Percentiles rank a stretch among this genome's conserved stretches.
These are phyloP conservation scores for Tolypocladium album DNA, from an alignment of 2,329 filamentous ascomycete species.

Conservation along the genomic window DNA sequence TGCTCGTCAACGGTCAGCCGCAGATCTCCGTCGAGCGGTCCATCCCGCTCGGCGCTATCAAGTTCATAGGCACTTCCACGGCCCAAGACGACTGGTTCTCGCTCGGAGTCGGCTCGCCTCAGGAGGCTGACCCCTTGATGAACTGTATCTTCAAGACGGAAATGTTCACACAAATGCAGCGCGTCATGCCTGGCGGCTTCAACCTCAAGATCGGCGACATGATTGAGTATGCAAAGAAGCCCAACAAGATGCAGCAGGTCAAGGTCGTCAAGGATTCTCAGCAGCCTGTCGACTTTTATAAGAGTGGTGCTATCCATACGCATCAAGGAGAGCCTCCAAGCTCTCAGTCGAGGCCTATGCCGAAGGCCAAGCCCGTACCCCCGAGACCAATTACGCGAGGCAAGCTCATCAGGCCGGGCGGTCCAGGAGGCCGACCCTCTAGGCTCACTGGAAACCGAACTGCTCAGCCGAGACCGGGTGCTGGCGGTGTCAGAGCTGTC, in stretches of 20 bases:
- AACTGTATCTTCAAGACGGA: conserved; percentile 96
- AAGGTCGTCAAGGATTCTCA: conserved; percentile 85
- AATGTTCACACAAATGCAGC: conserved; percentile 84
- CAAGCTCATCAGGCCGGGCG: conserved; percentile 82
- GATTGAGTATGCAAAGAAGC: conserved; percentile 97
- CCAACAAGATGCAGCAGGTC: conserved; percentile 78
- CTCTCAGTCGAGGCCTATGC: conserved; percentile 74
- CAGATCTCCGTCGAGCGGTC: conserved; percentile 73
- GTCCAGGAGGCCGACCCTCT: conserved; percentile 71
- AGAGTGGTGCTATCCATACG: conserved; percentile 85
- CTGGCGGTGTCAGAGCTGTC: conserved; percentile 16
- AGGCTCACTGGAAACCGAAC: conserved; percentile 47
- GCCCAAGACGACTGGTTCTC: conserved; percentile 96
- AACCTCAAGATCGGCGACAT: conserved; percentile 72
- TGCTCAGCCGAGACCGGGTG: conserved; percentile 31
- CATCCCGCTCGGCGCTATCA: conserved; percentile 77
- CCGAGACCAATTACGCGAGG: conserved; percentile 87
- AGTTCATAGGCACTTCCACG: conserved; percentile 71
- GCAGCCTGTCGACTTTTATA: conserved; percentile 73
- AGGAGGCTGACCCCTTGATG: conserved; percentile 87
- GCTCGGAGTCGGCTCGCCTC: conserved; percentile 75
- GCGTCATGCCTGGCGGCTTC: conserved; percentile 67
- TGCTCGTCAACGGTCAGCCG: conserved; percentile 69
- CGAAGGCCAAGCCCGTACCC: conserved; percentile 75
- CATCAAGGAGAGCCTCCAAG: conserved; percentile 72